Percentiles rank a stretch among this genome's conserved stretches.
These are phyloP conservation scores for Scytalidium lignicola DNA, from an alignment of 2,329 filamentous ascomycete species.

Conservation along the genomic window DNA sequence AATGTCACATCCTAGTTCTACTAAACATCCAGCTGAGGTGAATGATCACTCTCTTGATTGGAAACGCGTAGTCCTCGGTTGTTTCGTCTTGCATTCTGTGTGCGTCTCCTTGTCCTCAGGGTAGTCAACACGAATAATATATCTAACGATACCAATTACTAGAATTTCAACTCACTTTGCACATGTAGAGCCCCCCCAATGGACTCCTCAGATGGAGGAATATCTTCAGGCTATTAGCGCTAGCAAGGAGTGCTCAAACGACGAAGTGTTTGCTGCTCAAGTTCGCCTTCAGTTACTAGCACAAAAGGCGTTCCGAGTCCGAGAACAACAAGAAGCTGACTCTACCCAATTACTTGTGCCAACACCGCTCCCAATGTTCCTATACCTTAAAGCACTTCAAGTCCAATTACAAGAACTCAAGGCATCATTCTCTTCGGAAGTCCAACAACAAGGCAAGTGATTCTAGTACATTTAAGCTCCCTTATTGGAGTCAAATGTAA, in stretches of 20 bases:
- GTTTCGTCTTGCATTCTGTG: slow-evolving; percentile 26
- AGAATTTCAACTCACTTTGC: slow-evolving; percentile 31
- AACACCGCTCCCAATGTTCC: slow-evolving; percentile 9
- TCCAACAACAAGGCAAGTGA: slow-evolving; percentile 19
- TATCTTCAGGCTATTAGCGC: slow-evolving; percentile 24
- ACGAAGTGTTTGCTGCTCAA: slow-evolving; percentile 29
- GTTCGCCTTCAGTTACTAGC: slow-evolving; percentile 32
- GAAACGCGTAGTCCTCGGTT: slow-evolving; percentile 27
- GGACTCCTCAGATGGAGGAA: slow-evolving; percentile 29
- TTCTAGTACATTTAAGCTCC: neutral
- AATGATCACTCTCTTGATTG: slow-evolving; percentile 11
- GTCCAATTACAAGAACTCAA: slow-evolving; percentile 28
- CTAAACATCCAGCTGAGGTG: neutral
- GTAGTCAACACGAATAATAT: neutral
- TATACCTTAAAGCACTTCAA: slow-evolving; percentile 28
- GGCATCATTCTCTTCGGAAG: slow-evolving; percentile 19
- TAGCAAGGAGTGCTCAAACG: slow-evolving; percentile 21
- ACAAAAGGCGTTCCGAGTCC: slow-evolving; percentile 26
- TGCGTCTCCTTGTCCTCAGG: neutral
- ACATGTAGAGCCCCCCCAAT: slow-evolving; percentile 24
- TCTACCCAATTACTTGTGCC: slow-evolving; percentile 9
- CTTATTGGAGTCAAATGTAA: neutral
- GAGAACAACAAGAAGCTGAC: slow-evolving; percentile 23
- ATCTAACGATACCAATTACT: neutral
- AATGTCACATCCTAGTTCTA: slow-evolving; percentile 11